These are phyloP conservation scores for Barbatosphaeria neglecta DNA, from an alignment of 495 filamentous ascomycete genomes.

Conservation along the genomic window DNA sequence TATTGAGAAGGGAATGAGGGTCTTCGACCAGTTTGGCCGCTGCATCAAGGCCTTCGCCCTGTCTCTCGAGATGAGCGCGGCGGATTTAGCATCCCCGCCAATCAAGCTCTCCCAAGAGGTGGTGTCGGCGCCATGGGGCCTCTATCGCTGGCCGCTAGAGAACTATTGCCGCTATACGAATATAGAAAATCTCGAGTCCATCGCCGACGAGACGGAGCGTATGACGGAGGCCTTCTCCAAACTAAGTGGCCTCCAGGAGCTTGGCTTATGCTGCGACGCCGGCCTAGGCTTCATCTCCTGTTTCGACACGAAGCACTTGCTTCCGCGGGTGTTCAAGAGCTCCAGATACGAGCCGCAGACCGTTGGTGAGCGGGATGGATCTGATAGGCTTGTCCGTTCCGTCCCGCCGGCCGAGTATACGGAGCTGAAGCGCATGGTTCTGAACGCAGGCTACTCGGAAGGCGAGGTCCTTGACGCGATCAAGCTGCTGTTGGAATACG, in stretches of 20 bases:
- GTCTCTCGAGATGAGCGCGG: conserved; percentile 41
- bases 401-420: conserved; percentile 1
- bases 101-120: conserved; percentile 27
- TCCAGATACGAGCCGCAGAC: not conserved
- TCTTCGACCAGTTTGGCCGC: conserved; percentile 24
- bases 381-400: not conserved
- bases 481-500: conserved; percentile 11
- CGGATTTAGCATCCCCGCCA: conserved; percentile 20
- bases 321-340: conserved; percentile 1
- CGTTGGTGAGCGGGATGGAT: not conserved
- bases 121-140: conserved; percentile 35
- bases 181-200: conserved; percentile 35
- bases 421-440: conserved; percentile 10
- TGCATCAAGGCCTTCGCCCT: conserved; percentile 41
- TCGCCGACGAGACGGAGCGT: conserved; percentile 38
- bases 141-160: conserved; percentile 38
- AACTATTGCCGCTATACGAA: conserved; percentile 37
- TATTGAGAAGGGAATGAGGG: not conserved
- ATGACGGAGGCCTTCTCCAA: conserved; percentile 37
- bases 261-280: conserved; percentile 43
- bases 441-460: conserved; percentile 9
- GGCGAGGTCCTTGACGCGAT: conserved; percentile 8
- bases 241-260: conserved; percentile 27
- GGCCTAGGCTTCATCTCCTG: conserved; percentile 44
- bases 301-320: conserved; percentile 7